phyloP scores from a whole-genome alignment of 257 asterid genomes.

The Nicotiana obtusifolia region DNA sequence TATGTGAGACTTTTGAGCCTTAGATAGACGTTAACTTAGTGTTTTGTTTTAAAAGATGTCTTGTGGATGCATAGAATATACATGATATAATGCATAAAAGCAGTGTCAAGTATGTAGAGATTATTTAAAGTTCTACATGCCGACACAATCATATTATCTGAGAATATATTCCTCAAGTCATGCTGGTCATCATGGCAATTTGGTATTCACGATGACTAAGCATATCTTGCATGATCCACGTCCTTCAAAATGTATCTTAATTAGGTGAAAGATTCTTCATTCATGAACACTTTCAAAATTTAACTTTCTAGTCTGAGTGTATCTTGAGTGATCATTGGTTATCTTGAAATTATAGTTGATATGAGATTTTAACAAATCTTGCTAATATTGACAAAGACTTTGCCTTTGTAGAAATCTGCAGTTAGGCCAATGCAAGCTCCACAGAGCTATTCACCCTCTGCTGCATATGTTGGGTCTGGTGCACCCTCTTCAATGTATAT shows the following conservation, averaged over 20 bases:
- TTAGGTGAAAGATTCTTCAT: neutral
- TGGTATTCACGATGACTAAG: neutral
- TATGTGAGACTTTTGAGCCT: neutral
- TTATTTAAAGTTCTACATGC: neutral
- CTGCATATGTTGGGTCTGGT: slow-evolving; percentile 65
- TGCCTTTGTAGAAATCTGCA: slow-evolving; percentile 52
- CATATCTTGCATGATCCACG: neutral
- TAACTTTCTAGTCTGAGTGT: neutral
- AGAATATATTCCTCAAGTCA: neutral
- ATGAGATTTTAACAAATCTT: neutral
- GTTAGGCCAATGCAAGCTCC: slow-evolving; percentile 62
- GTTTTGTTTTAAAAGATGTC: neutral
- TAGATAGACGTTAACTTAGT: neutral
- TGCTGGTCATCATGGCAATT: neutral
- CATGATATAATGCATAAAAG: neutral
- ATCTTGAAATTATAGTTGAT: neutral
- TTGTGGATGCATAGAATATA: neutral
- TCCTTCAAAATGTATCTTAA: neutral
- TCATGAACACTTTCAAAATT: neutral
- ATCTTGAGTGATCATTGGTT: neutral
- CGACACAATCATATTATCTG: neutral
- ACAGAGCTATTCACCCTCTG: slow-evolving; percentile 53
- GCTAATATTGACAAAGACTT: neutral
- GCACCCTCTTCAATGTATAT: slow-evolving; percentile 73
- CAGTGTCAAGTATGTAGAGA: neutral